Base-by-base conservation (phyloP, 352 stramenopile species). In the Globisporangium paroecandrum region DNA sequence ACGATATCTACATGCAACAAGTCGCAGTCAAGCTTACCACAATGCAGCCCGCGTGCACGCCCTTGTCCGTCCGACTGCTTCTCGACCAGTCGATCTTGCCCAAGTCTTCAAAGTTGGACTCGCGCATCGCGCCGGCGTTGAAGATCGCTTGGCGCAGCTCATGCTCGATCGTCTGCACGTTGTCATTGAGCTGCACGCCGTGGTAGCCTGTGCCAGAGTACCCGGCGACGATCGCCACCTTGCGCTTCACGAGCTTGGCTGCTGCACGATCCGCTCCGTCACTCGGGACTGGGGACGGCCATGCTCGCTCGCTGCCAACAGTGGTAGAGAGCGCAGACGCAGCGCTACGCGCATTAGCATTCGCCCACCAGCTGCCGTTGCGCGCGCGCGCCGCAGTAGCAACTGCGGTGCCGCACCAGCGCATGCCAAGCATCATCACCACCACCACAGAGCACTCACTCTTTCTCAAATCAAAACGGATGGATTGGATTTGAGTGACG, bases 31-130 rank as follows among this genome's bases (percentile, higher is more conserved):
- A 51, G 43, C 43, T 51, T 51, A 95, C 87, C 69, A 97, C 90
- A 65, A 96, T 97, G 76, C 84, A 92, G 27, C 87, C 76, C 5
- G 92, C 92, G 66, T 98, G 92, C 47, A 97, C 92, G 32, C 92
- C 91, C 65, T 98, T 98, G 76, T 98, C 92, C 25, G 92, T 98
- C 25, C 92, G 87, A 47, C 86, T 95, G 77, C 88, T 96, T 29
- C 90, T 75, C 13, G 90, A 83, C 91, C 91, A 97, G 70, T 93
- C 89, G 62, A 97, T 95, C 75, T 97, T 97, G 68, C 67, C 73
- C 68, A 96, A 60, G 69, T 97, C 83, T 51, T 82, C 89, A 47
- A 95, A 93, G 70, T 97, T 97, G 49, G 84, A 95, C 69, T 95
- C 87, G 46, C 83, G 84, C 71, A 97, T 96, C 63, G 85, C 85